These are phyloP conservation scores for Paecilomyces fulvus DNA, from an alignment of 2,329 filamentous ascomycete species.

Conservation along the genomic window DNA sequence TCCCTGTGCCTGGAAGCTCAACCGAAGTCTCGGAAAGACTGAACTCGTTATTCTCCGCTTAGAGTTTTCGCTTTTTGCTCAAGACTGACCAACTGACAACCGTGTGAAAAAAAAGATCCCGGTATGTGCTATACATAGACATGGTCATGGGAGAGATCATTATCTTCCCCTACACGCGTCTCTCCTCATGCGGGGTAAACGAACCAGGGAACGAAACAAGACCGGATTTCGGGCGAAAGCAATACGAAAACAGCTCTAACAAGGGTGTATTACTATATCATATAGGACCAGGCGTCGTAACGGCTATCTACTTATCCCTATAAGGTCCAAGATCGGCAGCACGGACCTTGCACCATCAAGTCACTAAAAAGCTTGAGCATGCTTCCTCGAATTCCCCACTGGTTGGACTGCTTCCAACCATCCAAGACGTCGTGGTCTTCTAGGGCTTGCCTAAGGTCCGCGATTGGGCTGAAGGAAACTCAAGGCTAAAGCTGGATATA, in stretches of 20 bases:
- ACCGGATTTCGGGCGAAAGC: not conserved
- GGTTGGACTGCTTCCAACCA: not conserved
- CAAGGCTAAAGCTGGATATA: not conserved
- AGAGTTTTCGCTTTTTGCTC: not conserved
- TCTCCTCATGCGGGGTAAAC: not conserved
- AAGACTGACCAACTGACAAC: not conserved
- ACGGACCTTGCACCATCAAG: not conserved
- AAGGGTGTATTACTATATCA: not conserved
- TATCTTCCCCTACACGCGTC: not conserved
- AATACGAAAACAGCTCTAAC: not conserved
- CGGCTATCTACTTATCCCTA: not conserved
- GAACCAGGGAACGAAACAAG: not conserved
- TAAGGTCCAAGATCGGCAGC: conserved; percentile 7
- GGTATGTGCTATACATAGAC: not conserved
- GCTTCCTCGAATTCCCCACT: not conserved
- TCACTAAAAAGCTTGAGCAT: not conserved
- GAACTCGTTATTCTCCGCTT: too few relatives aligned
- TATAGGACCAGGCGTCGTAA: not conserved
- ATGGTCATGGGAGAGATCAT: too few relatives aligned
- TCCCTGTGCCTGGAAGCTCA: too few relatives aligned
- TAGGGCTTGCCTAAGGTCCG: not conserved
- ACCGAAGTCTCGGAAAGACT: too few relatives aligned
- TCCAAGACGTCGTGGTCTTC: not conserved
- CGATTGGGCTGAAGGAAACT: not conserved
- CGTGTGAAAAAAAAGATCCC: not conserved